Percentiles rank a stretch among this genome's conserved stretches.
Evolutionary conservation across 768 basidiomycete genomes (phyloP).

Genomic region (Suillus tomentosus): DNA sequence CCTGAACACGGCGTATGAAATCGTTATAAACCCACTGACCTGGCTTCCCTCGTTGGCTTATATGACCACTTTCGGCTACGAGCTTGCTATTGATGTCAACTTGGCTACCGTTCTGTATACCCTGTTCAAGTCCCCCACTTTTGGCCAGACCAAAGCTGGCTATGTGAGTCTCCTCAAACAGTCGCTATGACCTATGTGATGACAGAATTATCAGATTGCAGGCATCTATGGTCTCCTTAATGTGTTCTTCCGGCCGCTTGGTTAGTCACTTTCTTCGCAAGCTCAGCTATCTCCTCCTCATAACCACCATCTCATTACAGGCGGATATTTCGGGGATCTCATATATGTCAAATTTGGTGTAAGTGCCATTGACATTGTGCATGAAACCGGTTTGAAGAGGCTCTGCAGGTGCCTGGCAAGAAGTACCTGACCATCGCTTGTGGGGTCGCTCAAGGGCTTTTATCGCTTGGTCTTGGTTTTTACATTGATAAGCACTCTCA

Average conservation of each 20-base stretch:
- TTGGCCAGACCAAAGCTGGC: constrained; percentile 54
- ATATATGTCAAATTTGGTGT: constrained; percentile 46
- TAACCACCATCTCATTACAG: constrained; percentile 16
- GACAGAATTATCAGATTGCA: constrained; percentile 23
- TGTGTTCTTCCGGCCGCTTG: constrained; percentile 49
- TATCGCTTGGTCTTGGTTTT: constrained; percentile 48
- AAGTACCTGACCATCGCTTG: constrained; percentile 47
- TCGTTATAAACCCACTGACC: constrained; percentile 46
- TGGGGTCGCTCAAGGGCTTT: constrained; percentile 47
- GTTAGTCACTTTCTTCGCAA: constrained; percentile 12
- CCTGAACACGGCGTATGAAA: constrained; percentile 27
- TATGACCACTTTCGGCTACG: constrained; percentile 56
- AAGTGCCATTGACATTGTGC: constrained; percentile 5
- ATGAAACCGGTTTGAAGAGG: background rate
- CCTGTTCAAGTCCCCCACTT: constrained; percentile 38
- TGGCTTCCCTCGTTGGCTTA: constrained; percentile 60
- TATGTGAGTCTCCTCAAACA: constrained; percentile 43
- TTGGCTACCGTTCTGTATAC: constrained; percentile 48
- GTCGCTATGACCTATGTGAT: constrained; percentile 13
- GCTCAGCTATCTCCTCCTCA: background rate
- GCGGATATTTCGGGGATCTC: constrained; percentile 49
- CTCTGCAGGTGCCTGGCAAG: constrained; percentile 39
- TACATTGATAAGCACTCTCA: constrained; percentile 35
- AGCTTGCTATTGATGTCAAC: constrained; percentile 57
- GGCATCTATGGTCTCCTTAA: constrained; percentile 50